Evolutionary conservation across 139 green algal genomes (phyloP).

Genomic region (Chlorella vulgaris): DNA sequence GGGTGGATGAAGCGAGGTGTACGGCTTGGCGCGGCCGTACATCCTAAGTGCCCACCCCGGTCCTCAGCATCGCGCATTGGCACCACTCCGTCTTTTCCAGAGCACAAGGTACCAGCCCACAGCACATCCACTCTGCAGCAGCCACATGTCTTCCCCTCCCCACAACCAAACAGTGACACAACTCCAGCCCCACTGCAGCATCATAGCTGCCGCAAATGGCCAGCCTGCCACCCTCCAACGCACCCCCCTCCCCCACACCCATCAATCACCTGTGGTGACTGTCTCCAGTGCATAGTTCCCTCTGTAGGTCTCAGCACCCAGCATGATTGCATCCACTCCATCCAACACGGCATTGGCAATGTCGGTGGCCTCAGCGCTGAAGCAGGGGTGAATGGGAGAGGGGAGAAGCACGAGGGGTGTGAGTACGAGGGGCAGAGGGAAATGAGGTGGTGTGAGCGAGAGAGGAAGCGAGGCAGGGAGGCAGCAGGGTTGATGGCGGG

Average conservation of each 20-base stretch:
- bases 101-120: not conserved
- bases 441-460: not conserved
- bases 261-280: constrained; percentile 51
- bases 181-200: too few species aligned
- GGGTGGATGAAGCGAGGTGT: not conserved
- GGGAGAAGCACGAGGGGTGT: not conserved
- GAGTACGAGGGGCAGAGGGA: not conserved
- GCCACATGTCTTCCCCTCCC: too few species aligned
- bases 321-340: constrained; percentile 88
- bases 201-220: too few species aligned
- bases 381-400: not conserved
- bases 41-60: not conserved
- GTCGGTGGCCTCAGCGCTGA: constrained; percentile 87
- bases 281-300: constrained; percentile 78
- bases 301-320: constrained; percentile 84
- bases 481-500: too few species aligned
- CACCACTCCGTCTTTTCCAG: too few species aligned
- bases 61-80: too few species aligned
- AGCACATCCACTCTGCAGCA: too few species aligned
- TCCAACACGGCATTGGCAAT: constrained; percentile 92
- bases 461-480: too few species aligned
- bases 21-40: too few species aligned
- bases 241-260: too few species aligned
- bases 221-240: too few species aligned
- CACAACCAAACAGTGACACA: too few species aligned